phyloP scores from a whole-genome alignment of 2,329 filamentous ascomycete species.

The Paraconiothyrium sp. region DNA sequence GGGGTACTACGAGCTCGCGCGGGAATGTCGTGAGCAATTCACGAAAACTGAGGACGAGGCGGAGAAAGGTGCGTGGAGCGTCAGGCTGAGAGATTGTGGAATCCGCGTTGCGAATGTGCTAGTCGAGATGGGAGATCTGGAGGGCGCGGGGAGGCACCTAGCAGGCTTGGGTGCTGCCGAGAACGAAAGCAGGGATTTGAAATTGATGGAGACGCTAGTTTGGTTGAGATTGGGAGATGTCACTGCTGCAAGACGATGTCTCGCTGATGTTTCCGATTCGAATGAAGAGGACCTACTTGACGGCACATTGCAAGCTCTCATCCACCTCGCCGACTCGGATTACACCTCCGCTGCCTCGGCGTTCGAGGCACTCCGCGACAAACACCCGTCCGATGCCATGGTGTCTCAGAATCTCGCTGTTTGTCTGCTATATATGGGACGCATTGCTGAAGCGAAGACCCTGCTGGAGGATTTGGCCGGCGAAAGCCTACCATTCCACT shows the following conservation, averaged over 20 bases:
- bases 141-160: slow-evolving; percentile 80
- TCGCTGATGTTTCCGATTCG: slow-evolving; percentile 45
- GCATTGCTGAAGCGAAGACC: slow-evolving; percentile 69
- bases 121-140: slow-evolving; percentile 87
- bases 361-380: slow-evolving; percentile 66
- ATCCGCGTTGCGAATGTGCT: slow-evolving; percentile 71
- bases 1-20: slow-evolving; percentile 86
- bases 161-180: neutral
- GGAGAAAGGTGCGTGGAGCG: slow-evolving; percentile 73
- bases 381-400: slow-evolving; percentile 69
- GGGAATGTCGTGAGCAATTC: slow-evolving; percentile 75
- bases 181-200: neutral
- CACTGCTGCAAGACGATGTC: slow-evolving; percentile 68
- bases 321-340: slow-evolving; percentile 80
- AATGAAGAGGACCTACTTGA: slow-evolving; percentile 42
- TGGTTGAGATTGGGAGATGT: slow-evolving; percentile 83
- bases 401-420: slow-evolving; percentile 84
- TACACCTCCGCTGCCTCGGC: slow-evolving; percentile 70
- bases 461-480: slow-evolving; percentile 74
- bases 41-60: slow-evolving; percentile 55
- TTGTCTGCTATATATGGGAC: slow-evolving; percentile 82
- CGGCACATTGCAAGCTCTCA: slow-evolving; percentile 70
- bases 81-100: slow-evolving; percentile 78
- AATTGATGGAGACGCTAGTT: slow-evolving; percentile 67
- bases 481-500: slow-evolving; percentile 70